Evolutionary conservation across 2,329 filamentous ascomycete species (phyloP).

Genomic region (Fusarium penzigii): DNA sequence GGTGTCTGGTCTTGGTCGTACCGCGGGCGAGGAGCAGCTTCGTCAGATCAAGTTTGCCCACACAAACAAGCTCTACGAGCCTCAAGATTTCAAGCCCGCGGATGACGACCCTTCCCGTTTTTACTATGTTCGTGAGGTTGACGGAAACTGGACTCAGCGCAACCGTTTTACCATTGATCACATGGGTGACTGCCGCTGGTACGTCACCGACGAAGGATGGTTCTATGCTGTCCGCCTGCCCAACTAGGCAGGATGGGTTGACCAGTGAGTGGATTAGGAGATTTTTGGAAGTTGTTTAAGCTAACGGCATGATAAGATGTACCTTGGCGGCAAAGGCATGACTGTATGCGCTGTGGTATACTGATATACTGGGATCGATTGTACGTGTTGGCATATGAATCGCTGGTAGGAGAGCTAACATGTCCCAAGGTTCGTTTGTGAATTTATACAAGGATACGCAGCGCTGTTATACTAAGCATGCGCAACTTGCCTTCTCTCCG

Average conservation of each 20-base stretch:
- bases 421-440: neutral
- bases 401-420: neutral
- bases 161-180: conserved; percentile 62
- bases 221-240: conserved; percentile 63
- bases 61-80: conserved; percentile 52
- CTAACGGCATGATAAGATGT: conserved; percentile 12
- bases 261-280: conserved; percentile 10
- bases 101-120: conserved; percentile 61
- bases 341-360: neutral
- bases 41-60: conserved; percentile 52
- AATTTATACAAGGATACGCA: neutral
- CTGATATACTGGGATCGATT: neutral
- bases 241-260: conserved; percentile 23
- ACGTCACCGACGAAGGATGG: conserved; percentile 55
- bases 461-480: no score
- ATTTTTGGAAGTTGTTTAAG: neutral
- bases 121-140: conserved; percentile 63
- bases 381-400: neutral
- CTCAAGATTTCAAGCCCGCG: conserved; percentile 64
- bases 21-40: conserved; percentile 46
- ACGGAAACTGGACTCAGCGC: conserved; percentile 61
- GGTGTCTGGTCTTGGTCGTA: conserved; percentile 54
- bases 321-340: conserved; percentile 6
- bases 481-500: neutral
- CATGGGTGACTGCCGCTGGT: conserved; percentile 60